A percentile compares a stretch with the other conserved stretches of the same genome.
Conservation (phyloP, 495 filamentous ascomycete genomes). For the Aspergillus kassunensis region DNA sequence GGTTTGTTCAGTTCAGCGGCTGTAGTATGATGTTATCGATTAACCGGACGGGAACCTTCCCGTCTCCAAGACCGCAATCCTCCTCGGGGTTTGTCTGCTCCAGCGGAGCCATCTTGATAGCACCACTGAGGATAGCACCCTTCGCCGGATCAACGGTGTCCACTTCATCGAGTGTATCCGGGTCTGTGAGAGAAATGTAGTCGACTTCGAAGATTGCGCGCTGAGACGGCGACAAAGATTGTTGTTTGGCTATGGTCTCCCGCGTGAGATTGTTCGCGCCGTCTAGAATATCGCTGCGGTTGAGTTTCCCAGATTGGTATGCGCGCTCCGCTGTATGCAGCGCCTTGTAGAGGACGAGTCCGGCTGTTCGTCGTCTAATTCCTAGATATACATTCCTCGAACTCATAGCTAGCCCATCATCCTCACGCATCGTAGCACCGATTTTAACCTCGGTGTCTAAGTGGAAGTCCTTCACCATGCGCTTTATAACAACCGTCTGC, state of each 20-base stretch:
- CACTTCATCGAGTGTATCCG: conserved; percentile 74
- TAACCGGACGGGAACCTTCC: conserved; percentile 70
- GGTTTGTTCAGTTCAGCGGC: conserved; percentile 27
- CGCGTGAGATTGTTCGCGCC: conserved; percentile 55
- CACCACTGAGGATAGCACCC: conserved; percentile 84
- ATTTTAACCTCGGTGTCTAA: conserved; percentile 73
- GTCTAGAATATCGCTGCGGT: conserved; percentile 61
- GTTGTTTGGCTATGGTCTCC: conserved; percentile 55
- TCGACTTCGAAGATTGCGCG: conserved; percentile 77
- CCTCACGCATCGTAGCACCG: conserved; percentile 68
- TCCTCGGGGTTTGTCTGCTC: conserved; percentile 65
- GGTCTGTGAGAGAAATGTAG: conserved; percentile 85
- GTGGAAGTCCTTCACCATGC: conserved; percentile 84
- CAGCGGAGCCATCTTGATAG: conserved; percentile 82
- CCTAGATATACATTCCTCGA: conserved; percentile 94
- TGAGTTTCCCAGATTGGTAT: conserved; percentile 55
- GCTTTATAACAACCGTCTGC: conserved; percentile 84
- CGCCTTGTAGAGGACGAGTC: conserved; percentile 64
- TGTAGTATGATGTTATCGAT: conserved; percentile 90
- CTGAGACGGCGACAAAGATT: conserved; percentile 53
- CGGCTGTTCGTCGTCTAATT: conserved; percentile 61
- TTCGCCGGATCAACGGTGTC: conserved; percentile 57
- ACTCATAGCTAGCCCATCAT: conserved; percentile 87
- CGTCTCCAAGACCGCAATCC: conserved; percentile 64
- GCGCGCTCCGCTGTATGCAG: conserved; percentile 65